These are phyloP conservation scores for Arabis alpina DNA, from an alignment of 345 rosid species.

Conservation along the genomic window DNA sequence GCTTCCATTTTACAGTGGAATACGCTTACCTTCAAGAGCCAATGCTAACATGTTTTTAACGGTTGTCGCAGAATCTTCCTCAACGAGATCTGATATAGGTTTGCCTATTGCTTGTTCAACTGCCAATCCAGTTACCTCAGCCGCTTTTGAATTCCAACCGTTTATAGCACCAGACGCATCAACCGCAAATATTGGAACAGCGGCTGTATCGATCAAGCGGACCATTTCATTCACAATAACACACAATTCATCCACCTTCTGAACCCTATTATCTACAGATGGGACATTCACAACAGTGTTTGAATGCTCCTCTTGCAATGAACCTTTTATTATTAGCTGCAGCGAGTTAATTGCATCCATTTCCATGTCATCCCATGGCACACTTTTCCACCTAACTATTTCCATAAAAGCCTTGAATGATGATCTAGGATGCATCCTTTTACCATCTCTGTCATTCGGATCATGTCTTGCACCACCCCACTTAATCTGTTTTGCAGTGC, in stretches of 20 bases:
- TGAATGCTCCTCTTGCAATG: constrained; percentile 64
- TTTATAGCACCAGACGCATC: constrained; percentile 70
- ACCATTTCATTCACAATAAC: constrained; percentile 77
- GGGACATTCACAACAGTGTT: constrained; percentile 56
- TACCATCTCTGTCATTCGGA: constrained; percentile 68
- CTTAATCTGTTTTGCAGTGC: constrained; percentile 75
- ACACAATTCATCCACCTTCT: constrained; percentile 62
- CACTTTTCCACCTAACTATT: constrained; percentile 69
- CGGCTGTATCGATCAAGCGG: constrained; percentile 85
- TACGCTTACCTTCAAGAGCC: constrained; percentile 63
- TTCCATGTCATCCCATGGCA: constrained; percentile 84
- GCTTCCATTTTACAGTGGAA: constrained; percentile 10
- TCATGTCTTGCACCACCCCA: constrained; percentile 94
- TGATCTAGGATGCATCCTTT: constrained; percentile 83
- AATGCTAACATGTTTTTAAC: constrained; percentile 50
- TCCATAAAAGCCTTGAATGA: constrained; percentile 89
- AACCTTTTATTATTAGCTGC: constrained; percentile 75
- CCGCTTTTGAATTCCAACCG: constrained; percentile 83
- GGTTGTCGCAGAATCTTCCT: constrained; percentile 51
- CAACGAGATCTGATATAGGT: constrained; percentile 59
- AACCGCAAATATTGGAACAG: constrained; percentile 80
- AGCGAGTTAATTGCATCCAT: constrained; percentile 90
- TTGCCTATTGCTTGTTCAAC: constrained; percentile 78
- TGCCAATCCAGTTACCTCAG: constrained; percentile 71
- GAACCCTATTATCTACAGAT: constrained; percentile 53